Evolutionary conservation across 2,329 filamentous ascomycete genomes (phyloP), one percentile per base, ranked within the genome.

Genomic region (Pseudodiploospora longispora): DNA sequence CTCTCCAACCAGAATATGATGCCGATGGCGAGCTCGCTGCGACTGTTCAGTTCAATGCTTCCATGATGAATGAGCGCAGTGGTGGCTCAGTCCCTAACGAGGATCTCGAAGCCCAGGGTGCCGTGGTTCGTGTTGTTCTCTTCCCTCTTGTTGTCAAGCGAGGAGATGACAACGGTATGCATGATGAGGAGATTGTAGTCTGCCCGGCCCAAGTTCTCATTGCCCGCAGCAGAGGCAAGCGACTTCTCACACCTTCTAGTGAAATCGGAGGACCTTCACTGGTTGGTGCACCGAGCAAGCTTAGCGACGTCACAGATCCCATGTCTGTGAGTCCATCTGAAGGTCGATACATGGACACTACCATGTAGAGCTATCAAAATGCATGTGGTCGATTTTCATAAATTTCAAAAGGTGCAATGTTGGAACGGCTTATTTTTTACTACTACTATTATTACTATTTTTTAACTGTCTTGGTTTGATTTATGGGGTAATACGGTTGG

Each of bases 121-220:
- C 88, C 28, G 79, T 91, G 12, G 89, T 98, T 35, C 86, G 93
- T 53, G 80, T 95, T 49, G 90, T 98, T 2, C 78, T 98, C 35
- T 98, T 98, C 72, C 94, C 94, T 7, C 76, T 97, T 1, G 91
- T 98, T 12, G 87, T 97, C 56, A 95, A 95, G 70, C 94, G 93
- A 70, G 91, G 90, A 42, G 87, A 95, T 58, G 91, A 97, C 60
- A 72, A 74, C 35, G 93, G 90, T 27, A 76, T 84, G 42, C 91
- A 90, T 43, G 88, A 96, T 43, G 89, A 96, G 53, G 90, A 97
- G 71, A 87, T 95, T 51, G 90, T 97, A 38, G 88, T 98, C 37
- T 95, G 85, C 60, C 91, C 91, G 7, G 93, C 94, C 6, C 91
- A 97, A 64, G 93, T 98, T 32, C 77, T 97, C 48, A 79, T 96